A percentile compares a stretch with the other conserved stretches of the same genome.
phyloP scores from a whole-genome alignment of 495 filamentous ascomycete genomes.

The Penicillium roqueforti region DNA sequence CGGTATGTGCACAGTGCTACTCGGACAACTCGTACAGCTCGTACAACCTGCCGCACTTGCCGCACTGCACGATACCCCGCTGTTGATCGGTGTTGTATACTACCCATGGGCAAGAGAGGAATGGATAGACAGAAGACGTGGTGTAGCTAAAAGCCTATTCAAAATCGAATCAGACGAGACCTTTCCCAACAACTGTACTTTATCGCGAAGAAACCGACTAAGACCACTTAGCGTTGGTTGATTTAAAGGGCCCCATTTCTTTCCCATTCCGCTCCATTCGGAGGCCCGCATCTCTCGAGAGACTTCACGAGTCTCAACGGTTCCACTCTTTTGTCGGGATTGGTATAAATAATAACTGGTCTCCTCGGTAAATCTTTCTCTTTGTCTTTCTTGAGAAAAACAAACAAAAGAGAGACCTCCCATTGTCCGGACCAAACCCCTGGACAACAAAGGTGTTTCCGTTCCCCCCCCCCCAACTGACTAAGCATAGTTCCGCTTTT shows the following conservation, averaged over 20 bases:
- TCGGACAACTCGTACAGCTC: not conserved
- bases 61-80: slow-evolving; percentile 12
- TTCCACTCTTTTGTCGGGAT: slow-evolving; percentile 17
- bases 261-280: slow-evolving; percentile 30
- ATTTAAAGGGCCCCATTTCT: slow-evolving; percentile 20
- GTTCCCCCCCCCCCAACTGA: no score
- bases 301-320: slow-evolving; percentile 5
- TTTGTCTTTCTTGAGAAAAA: not conserved
- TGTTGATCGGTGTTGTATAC: not conserved
- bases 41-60: slow-evolving; percentile 18
- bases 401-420: not conserved
- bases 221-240: slow-evolving; percentile 7
- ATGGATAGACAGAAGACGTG: not conserved
- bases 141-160: not conserved
- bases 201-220: not conserved
- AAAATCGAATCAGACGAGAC: not conserved
- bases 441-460: not conserved
- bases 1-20: not conserved
- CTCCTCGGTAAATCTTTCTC: not conserved
- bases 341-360: slow-evolving; percentile 14
- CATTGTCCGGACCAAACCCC: not conserved
- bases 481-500: slow-evolving; percentile 11
- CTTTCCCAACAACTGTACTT: slow-evolving; percentile 11
- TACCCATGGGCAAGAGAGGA: not conserved
- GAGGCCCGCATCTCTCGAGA: slow-evolving; percentile 21